These are phyloP conservation scores for Parasarocladium wereldwijsianum DNA, from an alignment of 2,329 filamentous ascomycete species.

Conservation along the genomic window DNA sequence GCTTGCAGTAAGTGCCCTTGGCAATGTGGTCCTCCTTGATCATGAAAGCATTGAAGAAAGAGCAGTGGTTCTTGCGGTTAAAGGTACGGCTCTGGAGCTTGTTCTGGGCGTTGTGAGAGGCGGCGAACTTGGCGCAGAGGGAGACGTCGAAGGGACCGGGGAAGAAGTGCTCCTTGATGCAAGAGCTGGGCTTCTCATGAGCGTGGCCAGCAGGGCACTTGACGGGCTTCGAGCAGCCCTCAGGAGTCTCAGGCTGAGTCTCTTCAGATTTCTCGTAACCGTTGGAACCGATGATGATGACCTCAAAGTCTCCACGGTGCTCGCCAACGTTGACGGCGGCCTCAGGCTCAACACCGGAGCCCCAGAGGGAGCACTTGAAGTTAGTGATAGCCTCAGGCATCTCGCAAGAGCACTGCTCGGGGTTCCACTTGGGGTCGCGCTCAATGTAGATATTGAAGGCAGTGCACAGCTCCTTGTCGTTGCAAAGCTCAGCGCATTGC, in stretches of 20 bases:
- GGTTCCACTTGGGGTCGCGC: slow-evolving; percentile 3
- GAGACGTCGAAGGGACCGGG: slow-evolving; percentile 1
- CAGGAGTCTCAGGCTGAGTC: slow-evolving; percentile 1
- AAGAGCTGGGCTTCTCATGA: background rate
- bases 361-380: slow-evolving; percentile 16
- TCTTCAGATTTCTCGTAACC: slow-evolving; percentile 5
- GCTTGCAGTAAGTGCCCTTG: slow-evolving; percentile 4
- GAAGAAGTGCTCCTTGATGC: slow-evolving; percentile 3
- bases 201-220: slow-evolving; percentile 3
- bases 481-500: slow-evolving; percentile 4
- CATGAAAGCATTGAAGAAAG: slow-evolving; percentile 3
- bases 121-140: slow-evolving; percentile 1
- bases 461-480: no score
- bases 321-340: slow-evolving; percentile 8
- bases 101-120: background rate
- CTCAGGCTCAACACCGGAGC: slow-evolving; percentile 11
- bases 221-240: slow-evolving; percentile 1
- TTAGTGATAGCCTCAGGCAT: slow-evolving; percentile 3
- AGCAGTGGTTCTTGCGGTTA: background rate
- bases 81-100: background rate
- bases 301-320: slow-evolving; percentile 6
- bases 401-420: slow-evolving; percentile 3
- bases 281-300: slow-evolving; percentile 8
- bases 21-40: slow-evolving; percentile 2
- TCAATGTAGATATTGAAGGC: no score